Conservation (phyloP, 2,329 filamentous ascomycete genomes). For the Sclerotinia minor region DNA sequence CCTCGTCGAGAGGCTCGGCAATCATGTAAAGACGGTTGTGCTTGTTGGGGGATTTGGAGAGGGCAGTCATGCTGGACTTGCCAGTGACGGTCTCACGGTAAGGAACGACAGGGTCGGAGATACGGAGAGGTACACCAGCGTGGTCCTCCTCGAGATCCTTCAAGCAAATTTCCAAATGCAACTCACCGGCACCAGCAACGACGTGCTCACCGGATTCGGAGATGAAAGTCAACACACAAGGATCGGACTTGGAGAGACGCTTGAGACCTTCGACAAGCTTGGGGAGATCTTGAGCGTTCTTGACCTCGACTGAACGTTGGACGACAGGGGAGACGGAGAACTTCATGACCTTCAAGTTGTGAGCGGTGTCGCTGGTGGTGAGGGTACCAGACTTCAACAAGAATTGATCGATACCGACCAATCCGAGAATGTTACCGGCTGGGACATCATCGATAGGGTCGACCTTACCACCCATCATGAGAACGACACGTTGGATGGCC, state of each 20-base stretch:
- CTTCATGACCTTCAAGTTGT: constrained; percentile 99
- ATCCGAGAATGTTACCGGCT: constrained; percentile 98
- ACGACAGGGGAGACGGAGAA: constrained; percentile 99
- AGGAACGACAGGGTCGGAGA: constrained; percentile 96
- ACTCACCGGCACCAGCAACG: constrained; percentile 97
- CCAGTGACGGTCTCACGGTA: constrained; percentile 93
- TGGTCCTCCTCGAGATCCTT: constrained; percentile 99
- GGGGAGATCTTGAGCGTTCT: constrained; percentile 99
- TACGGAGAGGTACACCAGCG: constrained; percentile 94
- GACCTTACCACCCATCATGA: constrained; percentile 99
- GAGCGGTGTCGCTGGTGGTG: constrained; percentile 92
- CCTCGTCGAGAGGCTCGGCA: constrained; percentile 88
- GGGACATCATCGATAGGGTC: constrained; percentile 99
- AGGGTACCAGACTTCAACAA: constrained; percentile 99
- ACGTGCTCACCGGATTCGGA: constrained; percentile 96
- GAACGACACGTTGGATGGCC: constrained; percentile 98
- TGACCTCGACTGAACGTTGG: constrained; percentile 97
- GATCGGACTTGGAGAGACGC: constrained; percentile 99
- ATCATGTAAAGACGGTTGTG: constrained; percentile 99
- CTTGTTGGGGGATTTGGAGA: constrained; percentile 99
- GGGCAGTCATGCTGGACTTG: constrained; percentile 89
- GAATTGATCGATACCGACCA: constrained; percentile 99
- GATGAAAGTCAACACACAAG: constrained; percentile 91
- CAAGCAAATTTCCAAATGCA: constrained; percentile 99
- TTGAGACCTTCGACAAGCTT: constrained; percentile 99